Evolutionary conservation across 208 protist species (phyloP), one percentile per base, ranked within the genome.

Genomic region (Crithidia brevicula): DNA sequence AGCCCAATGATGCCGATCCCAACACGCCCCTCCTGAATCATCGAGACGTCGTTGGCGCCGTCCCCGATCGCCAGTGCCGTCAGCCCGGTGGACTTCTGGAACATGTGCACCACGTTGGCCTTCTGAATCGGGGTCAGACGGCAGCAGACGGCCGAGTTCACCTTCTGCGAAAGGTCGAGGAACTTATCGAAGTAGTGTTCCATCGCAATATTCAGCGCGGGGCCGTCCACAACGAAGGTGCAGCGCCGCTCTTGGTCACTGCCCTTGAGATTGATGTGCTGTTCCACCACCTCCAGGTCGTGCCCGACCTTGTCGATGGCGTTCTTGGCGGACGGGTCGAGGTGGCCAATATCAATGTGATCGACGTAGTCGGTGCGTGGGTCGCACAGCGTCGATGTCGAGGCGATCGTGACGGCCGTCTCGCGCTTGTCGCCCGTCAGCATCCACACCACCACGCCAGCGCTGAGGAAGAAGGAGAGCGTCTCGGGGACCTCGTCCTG

Each of bases 401-500:
- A 82, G 9, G 83, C 88, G 59, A 97, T 93, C 20, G 89, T 94
- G 25, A 94, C 86, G 10, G 90, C 90, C 79, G 97, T 99, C 68
- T 99, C 98, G 49, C 95, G 89, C 83, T 99, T 99, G 82, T 99
- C 98, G 45, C 98, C 98, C 10, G 98, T 99, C 11, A 99, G 83
- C 78, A 99, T 98, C 98, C 98, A 99, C 13, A 99, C 61, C 3
- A 97, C 81, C 28, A 99, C 96, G 6, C 95, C 95, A 1, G 98
- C 98, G 31, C 87, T 72, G 9, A 88, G 54, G 30, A 99, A 89
- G n/a, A 96, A 84, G 8, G 82, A 77, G 18, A 99, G 86, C n/a
- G 96, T 97, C 67, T 98, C 90, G 0, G 93, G 92, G 18, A 98
- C 97, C 47, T 92, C 75, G 18, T 98, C 89, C 78, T 99, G 98